Evolutionary conservation across 2,329 filamentous ascomycete genomes (phyloP), one percentile per base, ranked within the genome.

Genomic region (Cercospora beticola): DNA sequence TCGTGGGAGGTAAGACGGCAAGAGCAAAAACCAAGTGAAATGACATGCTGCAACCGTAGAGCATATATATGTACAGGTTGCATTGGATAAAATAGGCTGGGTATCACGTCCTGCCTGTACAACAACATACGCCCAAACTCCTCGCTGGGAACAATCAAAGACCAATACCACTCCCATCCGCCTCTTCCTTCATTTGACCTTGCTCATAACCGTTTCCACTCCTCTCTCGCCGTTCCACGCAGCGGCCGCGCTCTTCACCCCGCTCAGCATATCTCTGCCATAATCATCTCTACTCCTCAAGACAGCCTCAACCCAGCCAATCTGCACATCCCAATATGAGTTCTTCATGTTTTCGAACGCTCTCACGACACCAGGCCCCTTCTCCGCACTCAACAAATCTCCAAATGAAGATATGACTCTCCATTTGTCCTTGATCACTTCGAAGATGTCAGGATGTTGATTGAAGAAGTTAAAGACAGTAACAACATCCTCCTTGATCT

Each of bases 291-390:
- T 86, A 1, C 89, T 86, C 73, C 94, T 87, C 71, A 99, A 78
- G 59, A 97, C 94, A 6, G 92, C 91, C 84, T 99, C 96, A 7
- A 99, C 93, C 95, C 95, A 99, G 57, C 89, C 90, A 68, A 98
- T 89, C 79, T 96, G 93, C 78, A 98, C 83, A 81, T 99, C 95
- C 92, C 94, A 97, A 80, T 97, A 97, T 57, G 88, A 86, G 46
- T 82, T 83, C 85, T 97, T 98, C 83, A 99, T 94, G 5, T 84
- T 83, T 74, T 90, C 90, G 77, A 97, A 98, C 1, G 92, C 89
- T 62, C 91, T 88, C 16, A 93, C 88, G 0, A 97, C 85, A 26
- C 83, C 85, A 31, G 89, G 86, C 62, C 89, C 90, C 77, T 95
- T 93, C 31, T 90, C 88, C 3, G 89, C 88, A 59, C 86, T 84